Base-by-base conservation (phyloP, 1,284 basidiomycete species). In the Austroboletus rostrupii region DNA sequence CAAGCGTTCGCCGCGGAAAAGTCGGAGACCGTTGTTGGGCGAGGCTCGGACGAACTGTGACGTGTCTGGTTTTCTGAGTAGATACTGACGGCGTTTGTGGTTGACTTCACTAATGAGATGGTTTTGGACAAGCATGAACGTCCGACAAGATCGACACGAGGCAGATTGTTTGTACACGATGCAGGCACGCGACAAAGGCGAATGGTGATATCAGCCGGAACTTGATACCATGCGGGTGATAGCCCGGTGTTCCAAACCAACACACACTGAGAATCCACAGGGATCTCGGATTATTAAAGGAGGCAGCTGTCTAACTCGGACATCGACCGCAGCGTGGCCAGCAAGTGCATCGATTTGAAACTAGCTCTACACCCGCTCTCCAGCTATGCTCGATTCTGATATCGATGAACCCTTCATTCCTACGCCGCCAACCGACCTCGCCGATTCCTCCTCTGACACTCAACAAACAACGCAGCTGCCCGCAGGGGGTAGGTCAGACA, bases 1-100 rank as follows among this genome's bases (percentile, higher is more conserved):
- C 69, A 74, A 10, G 81, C 90, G 0, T 96, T 97, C 64, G 72
- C 75, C 20, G 72, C 71, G 46, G 74, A 75, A 52, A 71, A 70
- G 56, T 59, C 72, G 23, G 74, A 73, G 50, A 57, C 63, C 47
- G 52, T 57, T 39, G 9, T 67, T 32, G 58, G 61, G 10, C 67
- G 72, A 43, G 72, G 63, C 53, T 64, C 70, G 58, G 70, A 56
- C 56, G 69, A 62, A 63, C 75, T 62, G 37, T 69, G 49, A 68
- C 37, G 45, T 32, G 43, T 19, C 41, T 49, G 3, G 23, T 46
- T 39, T 41, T 28, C 26, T 44, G 52, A 43, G 45, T 62, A 59
- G 52, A 54, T 60, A 45, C 45, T 23, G 46, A 17, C 43, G 19
- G 47, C 20, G 46, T 53, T 29, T 61, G 47, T 48, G 51, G 43